Evolutionary conservation across 1,139 yeast species (phyloP).

Genomic region (Diutina pseudorugosa): DNA sequence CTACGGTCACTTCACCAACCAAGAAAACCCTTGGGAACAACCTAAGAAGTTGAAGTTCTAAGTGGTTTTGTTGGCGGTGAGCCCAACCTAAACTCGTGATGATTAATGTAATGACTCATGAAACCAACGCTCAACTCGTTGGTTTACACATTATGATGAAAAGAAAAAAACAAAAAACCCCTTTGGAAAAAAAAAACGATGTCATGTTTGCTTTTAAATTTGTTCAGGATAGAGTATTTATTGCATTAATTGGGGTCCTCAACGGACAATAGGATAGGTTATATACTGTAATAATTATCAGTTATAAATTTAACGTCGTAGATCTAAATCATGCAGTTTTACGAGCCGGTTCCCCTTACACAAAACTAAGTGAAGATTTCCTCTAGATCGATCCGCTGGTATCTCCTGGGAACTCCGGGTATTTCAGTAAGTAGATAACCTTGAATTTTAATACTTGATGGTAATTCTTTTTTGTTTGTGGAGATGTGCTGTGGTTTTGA

Average conservation of each 20-base stretch:
- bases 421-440: no score
- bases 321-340: background rate
- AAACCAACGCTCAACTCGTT: constrained; percentile 45
- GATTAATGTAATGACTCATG: constrained; percentile 37
- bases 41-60: constrained; percentile 81
- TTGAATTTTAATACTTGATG: no score
- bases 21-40: constrained; percentile 96
- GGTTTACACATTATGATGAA: constrained; percentile 7
- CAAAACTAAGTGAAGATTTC: background rate
- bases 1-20: constrained; percentile 99
- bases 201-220: constrained; percentile 10
- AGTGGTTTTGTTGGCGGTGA: constrained; percentile 8
- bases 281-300: constrained; percentile 7
- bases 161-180: background rate
- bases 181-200: background rate
- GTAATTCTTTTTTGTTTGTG: no score
- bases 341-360: background rate
- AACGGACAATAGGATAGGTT: constrained; percentile 32
- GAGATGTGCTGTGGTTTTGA: no score
- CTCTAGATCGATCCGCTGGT: no score
- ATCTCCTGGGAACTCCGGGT: no score
- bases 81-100: constrained; percentile 10
- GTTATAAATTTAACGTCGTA: background rate
- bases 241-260: constrained; percentile 45
- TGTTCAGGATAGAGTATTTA: constrained; percentile 24